Conservation (phyloP, 495 filamentous ascomycete genomes). For the Penicillium angulare region DNA sequence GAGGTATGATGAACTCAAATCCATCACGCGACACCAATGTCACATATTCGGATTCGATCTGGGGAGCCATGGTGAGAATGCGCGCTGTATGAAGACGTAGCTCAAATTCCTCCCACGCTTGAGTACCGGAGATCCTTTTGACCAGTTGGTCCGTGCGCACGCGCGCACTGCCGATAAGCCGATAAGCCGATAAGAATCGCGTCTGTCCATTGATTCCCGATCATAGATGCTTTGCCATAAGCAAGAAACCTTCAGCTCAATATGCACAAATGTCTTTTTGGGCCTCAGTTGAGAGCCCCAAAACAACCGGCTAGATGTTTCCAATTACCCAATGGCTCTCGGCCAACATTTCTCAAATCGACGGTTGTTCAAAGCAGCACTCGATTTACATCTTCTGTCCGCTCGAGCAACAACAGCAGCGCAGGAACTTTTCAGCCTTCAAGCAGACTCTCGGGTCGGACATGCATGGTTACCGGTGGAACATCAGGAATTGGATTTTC, state of each 20-base stretch:
- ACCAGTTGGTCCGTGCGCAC: conserved; percentile 29
- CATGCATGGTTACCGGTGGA: conserved; percentile 60
- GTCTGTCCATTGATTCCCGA: background rate
- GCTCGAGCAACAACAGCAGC: background rate
- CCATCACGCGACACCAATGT: conserved; percentile 85
- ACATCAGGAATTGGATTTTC: conserved; percentile 64
- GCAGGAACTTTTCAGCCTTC: conserved; percentile 8
- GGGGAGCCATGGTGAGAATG: background rate
- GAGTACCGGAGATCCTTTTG: background rate
- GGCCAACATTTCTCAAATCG: background rate
- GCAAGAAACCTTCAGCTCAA: too few relatives aligned
- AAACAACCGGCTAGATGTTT: background rate
- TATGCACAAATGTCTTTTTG: background rate
- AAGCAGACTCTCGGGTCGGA: conserved; percentile 39
- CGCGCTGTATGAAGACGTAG: conserved; percentile 6
- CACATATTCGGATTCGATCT: conserved; percentile 56
- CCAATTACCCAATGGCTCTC: conserved; percentile 2
- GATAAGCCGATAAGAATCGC: conserved; percentile 12
- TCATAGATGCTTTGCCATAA: background rate
- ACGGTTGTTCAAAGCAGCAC: background rate
- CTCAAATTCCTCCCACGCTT: background rate
- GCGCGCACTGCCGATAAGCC: conserved; percentile 13
- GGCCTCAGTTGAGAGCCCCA: background rate
- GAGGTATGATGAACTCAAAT: conserved; percentile 82
- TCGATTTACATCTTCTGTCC: conserved; percentile 15